A percentile compares a stretch with the other conserved stretches of the same genome.
These are phyloP conservation scores for Sechiopsis laciniata DNA, from an alignment of 306 rosid genomes.

Conservation along the genomic window DNA sequence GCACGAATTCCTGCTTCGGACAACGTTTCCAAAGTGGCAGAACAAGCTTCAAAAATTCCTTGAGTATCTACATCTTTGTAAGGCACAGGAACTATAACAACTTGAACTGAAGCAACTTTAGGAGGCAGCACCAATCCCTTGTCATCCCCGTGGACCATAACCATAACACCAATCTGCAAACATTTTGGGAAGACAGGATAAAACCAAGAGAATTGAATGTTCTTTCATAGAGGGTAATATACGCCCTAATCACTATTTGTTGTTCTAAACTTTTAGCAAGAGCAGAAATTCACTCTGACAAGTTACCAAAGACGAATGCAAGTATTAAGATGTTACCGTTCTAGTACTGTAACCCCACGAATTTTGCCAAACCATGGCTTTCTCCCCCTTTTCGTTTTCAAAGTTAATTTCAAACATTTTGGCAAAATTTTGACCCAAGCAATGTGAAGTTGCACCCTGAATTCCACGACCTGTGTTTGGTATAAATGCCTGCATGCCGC, in stretches of 20 bases:
- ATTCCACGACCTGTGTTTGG: slow-evolving; percentile 90
- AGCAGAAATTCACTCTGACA: not conserved
- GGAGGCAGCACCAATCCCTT: slow-evolving; percentile 94
- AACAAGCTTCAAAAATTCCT: slow-evolving; percentile 65
- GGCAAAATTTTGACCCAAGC: slow-evolving; percentile 93
- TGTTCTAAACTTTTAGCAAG: not conserved
- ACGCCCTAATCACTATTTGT: not conserved
- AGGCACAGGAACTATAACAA: slow-evolving; percentile 81
- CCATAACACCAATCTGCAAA: slow-evolving; percentile 87
- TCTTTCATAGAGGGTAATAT: slow-evolving; percentile 1
- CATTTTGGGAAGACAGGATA: not conserved
- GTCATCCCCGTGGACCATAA: slow-evolving; percentile 96
- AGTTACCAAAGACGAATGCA: slow-evolving; percentile 19
- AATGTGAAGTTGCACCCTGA: slow-evolving; percentile 97
- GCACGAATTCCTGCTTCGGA: slow-evolving; percentile 68
- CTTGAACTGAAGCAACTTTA: slow-evolving; percentile 84
- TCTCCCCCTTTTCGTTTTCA: slow-evolving; percentile 91
- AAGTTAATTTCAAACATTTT: slow-evolving; percentile 90
- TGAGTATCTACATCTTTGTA: slow-evolving; percentile 79
- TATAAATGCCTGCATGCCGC: slow-evolving; percentile 57
- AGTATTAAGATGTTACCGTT: slow-evolving; percentile 47
- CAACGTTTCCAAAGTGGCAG: slow-evolving; percentile 51
- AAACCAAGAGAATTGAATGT: not conserved
- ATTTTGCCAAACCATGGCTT: slow-evolving; percentile 86
- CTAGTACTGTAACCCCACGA: slow-evolving; percentile 98